A percentile compares a stretch with the other conserved stretches of the same genome.
These are phyloP conservation scores for Corymbia calophylla DNA, from an alignment of 441 rosid genomes.

Conservation along the genomic window DNA sequence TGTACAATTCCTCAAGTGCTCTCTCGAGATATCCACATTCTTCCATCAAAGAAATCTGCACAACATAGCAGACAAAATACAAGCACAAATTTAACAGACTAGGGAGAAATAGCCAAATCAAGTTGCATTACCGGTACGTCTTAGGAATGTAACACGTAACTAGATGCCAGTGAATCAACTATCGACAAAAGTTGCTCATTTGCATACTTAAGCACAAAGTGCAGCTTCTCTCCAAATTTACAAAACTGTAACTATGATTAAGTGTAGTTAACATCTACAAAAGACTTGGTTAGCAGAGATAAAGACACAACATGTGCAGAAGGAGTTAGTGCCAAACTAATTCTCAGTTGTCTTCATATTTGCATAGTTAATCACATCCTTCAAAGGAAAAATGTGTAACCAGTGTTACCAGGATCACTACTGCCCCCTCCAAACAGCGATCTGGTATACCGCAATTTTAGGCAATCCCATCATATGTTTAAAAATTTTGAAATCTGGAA, in stretches of 20 bases:
- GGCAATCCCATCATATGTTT: background rate
- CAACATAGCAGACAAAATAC: background rate
- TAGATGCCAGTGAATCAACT: background rate
- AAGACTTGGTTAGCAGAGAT: background rate
- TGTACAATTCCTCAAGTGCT: conserved; percentile 82
- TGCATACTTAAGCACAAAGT: background rate
- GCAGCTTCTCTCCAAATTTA: background rate
- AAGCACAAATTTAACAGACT: background rate
- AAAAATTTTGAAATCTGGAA: background rate
- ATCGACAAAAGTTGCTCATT: background rate
- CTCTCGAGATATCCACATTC: conserved; percentile 61
- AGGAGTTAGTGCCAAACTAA: background rate
- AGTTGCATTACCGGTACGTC: background rate
- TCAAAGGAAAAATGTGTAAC: background rate
- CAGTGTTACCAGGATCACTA: background rate
- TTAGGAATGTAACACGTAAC: background rate
- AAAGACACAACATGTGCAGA: background rate
- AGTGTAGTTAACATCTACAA: background rate
- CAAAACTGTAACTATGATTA: background rate
- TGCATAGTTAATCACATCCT: background rate
- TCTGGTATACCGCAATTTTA: background rate
- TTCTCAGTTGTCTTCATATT: background rate
- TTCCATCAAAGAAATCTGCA: conserved; percentile 84
- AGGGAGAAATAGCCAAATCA: background rate
- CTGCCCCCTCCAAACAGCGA: background rate